Conservation (phyloP, 257 asterid genomes). For the Solanum bukasovii region DNA sequence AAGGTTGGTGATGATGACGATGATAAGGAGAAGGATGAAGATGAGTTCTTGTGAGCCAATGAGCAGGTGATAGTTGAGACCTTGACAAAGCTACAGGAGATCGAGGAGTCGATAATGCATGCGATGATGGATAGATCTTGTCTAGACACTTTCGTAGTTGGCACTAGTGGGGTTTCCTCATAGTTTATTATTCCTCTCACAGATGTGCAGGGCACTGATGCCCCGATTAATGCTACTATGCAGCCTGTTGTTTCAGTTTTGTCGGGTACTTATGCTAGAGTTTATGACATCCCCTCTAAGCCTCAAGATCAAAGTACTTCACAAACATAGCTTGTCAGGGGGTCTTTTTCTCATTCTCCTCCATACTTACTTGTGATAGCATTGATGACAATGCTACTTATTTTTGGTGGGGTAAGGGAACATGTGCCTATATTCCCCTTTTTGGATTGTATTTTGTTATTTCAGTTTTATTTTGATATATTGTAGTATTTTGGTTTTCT, state of each 20-base stretch:
- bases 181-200: neutral
- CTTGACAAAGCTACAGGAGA: neutral
- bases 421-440: too few relatives aligned
- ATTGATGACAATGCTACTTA: too few relatives aligned
- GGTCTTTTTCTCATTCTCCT: too few relatives aligned
- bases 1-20: neutral
- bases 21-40: neutral
- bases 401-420: too few relatives aligned
- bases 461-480: too few relatives aligned
- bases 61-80: neutral
- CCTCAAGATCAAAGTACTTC: neutral
- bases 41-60: neutral
- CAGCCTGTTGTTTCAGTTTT: too few relatives aligned
- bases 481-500: too few relatives aligned
- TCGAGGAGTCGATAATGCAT: neutral
- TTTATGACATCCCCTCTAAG: neutral
- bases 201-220: neutral
- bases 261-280: neutral
- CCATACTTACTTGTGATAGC: too few relatives aligned
- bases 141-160: neutral
- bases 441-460: too few relatives aligned
- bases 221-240: neutral
- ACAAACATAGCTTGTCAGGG: neutral
- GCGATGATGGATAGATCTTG: too few relatives aligned
- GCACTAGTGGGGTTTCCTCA: neutral